A percentile compares a stretch with the other conserved stretches of the same genome.
phyloP scores from a whole-genome alignment of 352 stramenopile species.

The Phytophthora fragariae region DNA sequence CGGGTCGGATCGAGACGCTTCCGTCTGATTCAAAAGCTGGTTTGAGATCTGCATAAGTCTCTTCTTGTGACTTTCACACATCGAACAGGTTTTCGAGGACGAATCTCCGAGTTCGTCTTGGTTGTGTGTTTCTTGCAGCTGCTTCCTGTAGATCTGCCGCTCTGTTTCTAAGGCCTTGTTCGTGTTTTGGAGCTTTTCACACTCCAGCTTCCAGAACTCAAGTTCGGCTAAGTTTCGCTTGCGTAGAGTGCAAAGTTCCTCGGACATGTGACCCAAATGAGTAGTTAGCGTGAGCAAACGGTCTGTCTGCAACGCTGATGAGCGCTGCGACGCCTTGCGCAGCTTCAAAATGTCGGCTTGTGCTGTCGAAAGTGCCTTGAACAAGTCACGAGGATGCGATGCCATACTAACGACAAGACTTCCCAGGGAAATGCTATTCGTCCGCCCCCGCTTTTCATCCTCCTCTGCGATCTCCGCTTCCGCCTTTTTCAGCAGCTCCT shows the following conservation, averaged over 20 bases:
- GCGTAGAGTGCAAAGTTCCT: constrained; percentile 71
- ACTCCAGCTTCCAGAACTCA: constrained; percentile 75
- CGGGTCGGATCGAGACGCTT: neutral
- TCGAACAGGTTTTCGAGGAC: constrained; percentile 29
- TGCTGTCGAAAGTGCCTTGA: constrained; percentile 60
- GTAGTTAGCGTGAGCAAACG: constrained; percentile 69
- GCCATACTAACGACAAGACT: constrained; percentile 61
- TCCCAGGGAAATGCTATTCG: constrained; percentile 64
- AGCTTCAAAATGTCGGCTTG: constrained; percentile 55
- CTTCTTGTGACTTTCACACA: constrained; percentile 69
- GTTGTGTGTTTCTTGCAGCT: constrained; percentile 38
- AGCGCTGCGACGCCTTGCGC: constrained; percentile 56
- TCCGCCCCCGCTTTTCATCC: constrained; percentile 56
- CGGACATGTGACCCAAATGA: constrained; percentile 70
- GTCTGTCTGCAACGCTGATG: constrained; percentile 65
- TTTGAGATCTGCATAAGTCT: constrained; percentile 58
- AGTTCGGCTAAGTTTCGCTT: constrained; percentile 68
- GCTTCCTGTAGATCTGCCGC: constrained; percentile 40
- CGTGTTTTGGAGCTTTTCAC: constrained; percentile 66
- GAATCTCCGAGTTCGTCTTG: constrained; percentile 6
- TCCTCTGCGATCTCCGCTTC: constrained; percentile 51
- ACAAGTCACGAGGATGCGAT: constrained; percentile 69
- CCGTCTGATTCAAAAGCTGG: constrained; percentile 36
- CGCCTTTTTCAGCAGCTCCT: constrained; percentile 47
- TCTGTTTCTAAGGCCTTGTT: constrained; percentile 51